Percentiles rank a stretch among this genome's conserved stretches.
Conservation (phyloP, 192 early-diverging fungal species). For the Coemansia sp. region DNA sequence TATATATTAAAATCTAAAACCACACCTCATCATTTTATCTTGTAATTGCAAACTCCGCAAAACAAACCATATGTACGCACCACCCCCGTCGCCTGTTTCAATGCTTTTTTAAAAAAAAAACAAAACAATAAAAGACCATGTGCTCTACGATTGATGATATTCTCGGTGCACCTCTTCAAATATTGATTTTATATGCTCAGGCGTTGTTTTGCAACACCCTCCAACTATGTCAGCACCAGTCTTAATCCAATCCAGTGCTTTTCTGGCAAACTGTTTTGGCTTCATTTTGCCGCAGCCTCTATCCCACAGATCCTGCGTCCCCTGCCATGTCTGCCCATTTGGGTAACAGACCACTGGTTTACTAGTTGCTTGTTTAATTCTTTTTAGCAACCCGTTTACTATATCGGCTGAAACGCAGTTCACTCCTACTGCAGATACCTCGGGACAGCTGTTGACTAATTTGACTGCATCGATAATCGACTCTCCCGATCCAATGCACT, state of each 20-base stretch:
- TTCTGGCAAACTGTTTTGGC: constrained; percentile 33
- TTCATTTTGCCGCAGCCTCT: constrained; percentile 8
- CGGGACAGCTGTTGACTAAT: constrained; percentile 16
- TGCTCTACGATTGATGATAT: neutral
- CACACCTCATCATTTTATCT: too few relatives aligned
- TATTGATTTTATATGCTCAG: constrained; percentile 47
- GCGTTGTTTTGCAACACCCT: constrained; percentile 64
- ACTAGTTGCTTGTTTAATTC: neutral
- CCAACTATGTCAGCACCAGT: constrained; percentile 56
- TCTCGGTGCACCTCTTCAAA: neutral
- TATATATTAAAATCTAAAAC: too few relatives aligned
- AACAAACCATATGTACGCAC: too few relatives aligned
- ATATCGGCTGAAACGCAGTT: constrained; percentile 58
- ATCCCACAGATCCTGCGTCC: constrained; percentile 30
- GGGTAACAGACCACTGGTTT: constrained; percentile 59
- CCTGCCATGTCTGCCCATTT: constrained; percentile 57
- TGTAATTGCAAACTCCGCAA: too few relatives aligned
- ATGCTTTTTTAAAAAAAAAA: too few relatives aligned
- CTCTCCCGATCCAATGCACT: constrained; percentile 55
- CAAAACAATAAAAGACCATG: too few relatives aligned
- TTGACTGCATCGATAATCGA: constrained; percentile 45
- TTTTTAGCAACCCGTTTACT: constrained; percentile 4
- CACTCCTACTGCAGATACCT: constrained; percentile 59
- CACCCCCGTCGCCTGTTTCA: too few relatives aligned
- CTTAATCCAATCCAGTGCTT: constrained; percentile 31